These are phyloP conservation scores for Geotrichum cucujoidarum DNA, from an alignment of 1,139 yeast species.

Conservation along the genomic window DNA sequence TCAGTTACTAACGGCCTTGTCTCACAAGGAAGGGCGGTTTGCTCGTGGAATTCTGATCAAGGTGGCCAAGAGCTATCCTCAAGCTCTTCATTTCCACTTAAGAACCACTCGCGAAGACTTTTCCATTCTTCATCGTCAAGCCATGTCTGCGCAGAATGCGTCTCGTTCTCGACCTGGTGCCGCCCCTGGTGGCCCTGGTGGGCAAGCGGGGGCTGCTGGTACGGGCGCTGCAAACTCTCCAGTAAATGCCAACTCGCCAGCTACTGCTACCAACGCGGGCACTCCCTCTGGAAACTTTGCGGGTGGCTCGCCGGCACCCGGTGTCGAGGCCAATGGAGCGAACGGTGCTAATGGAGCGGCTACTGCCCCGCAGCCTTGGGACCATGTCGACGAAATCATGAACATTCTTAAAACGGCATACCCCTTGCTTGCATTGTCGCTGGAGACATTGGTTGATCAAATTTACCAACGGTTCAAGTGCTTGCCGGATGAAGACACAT, in stretches of 20 bases:
- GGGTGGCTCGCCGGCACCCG: constrained; percentile 19
- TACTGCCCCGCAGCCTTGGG: constrained; percentile 71
- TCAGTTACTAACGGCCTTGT: constrained; percentile 80
- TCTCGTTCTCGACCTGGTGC: constrained; percentile 13
- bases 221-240: constrained; percentile 19
- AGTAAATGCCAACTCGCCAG: constrained; percentile 18
- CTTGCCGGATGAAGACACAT: constrained; percentile 94
- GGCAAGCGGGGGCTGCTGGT: constrained; percentile 20
- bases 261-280: constrained; percentile 15
- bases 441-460: constrained; percentile 94
- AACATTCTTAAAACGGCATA: constrained; percentile 93
- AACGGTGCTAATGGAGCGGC: constrained; percentile 14
- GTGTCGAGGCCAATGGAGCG: constrained; percentile 23
- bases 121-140: constrained; percentile 80
- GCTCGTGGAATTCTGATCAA: constrained; percentile 84
- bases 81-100: constrained; percentile 91
- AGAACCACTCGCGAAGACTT: constrained; percentile 94
- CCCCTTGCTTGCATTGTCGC: constrained; percentile 84
- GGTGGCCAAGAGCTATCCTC: constrained; percentile 95
- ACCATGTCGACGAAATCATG: constrained; percentile 91
- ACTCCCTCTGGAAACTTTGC: constrained; percentile 14
- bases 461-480: constrained; percentile 91
- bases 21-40: constrained; percentile 84
- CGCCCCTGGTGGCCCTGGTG: constrained; percentile 11
- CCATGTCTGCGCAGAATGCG: constrained; percentile 43